Evolutionary conservation across 129 eudicot species (phyloP).

Genomic region (Chrysanthemum makinoi): DNA sequence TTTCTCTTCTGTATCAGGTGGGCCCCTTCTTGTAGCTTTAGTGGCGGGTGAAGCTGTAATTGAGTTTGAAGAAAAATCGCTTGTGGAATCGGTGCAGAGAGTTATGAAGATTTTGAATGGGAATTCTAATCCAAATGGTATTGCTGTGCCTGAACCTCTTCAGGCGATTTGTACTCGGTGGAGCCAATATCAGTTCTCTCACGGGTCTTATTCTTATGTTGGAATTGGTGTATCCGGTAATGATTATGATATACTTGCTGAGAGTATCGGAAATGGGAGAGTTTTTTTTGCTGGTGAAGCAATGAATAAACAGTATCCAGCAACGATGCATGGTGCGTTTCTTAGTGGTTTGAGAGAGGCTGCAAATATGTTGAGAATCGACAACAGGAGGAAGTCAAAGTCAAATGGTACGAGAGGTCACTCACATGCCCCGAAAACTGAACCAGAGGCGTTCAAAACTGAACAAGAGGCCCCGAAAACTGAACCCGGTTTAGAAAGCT

Average conservation of each 20-base stretch:
- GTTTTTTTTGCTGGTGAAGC: slow-evolving; percentile 98
- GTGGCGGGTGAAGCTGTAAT: slow-evolving; percentile 97
- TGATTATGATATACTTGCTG: slow-evolving; percentile 92
- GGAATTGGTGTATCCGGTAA: slow-evolving; percentile 94
- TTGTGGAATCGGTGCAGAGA: slow-evolving; percentile 64
- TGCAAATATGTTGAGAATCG: slow-evolving; percentile 76
- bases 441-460: slow-evolving; percentile 24
- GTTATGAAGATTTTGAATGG: slow-evolving; percentile 83
- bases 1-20: slow-evolving; percentile 87
- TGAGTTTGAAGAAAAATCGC: slow-evolving; percentile 70
- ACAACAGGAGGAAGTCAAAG: slow-evolving; percentile 41
- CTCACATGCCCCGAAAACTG: slow-evolving; percentile 22
- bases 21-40: slow-evolving; percentile 87
- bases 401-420: slow-evolving; percentile 17
- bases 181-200: slow-evolving; percentile 86
- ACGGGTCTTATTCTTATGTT: slow-evolving; percentile 91
- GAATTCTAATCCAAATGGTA: slow-evolving; percentile 86
- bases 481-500: slow-evolving; percentile 21
- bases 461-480: slow-evolving; percentile 25
- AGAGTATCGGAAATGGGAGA: slow-evolving; percentile 72
- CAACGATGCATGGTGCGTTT: slow-evolving; percentile 99
- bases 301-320: slow-evolving; percentile 90
- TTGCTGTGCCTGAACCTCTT: slow-evolving; percentile 87
- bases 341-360: slow-evolving; percentile 99
- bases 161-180: slow-evolving; percentile 94